Evolutionary conservation across 306 rosid species (phyloP).

Genomic region (Prunus fruticosa): DNA sequence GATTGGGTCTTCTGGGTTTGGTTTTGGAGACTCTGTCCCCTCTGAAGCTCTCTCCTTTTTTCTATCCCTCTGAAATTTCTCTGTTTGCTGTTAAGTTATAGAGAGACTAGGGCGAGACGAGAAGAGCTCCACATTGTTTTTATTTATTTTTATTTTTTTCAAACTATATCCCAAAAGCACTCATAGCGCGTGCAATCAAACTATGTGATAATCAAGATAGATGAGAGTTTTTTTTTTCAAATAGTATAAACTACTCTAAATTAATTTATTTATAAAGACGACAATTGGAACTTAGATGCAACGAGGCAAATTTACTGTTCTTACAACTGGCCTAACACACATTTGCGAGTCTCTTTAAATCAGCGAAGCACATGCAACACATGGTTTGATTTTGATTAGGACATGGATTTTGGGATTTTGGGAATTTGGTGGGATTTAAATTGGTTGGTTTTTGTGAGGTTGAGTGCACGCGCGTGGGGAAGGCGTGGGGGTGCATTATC

Average conservation of each 20-base stretch:
- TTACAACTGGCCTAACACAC: too few relatives aligned
- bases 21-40: slow-evolving; percentile 1
- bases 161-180: slow-evolving; percentile 18
- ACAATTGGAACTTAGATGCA: too few relatives aligned
- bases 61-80: slow-evolving; percentile 18
- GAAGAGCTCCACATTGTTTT: slow-evolving; percentile 22
- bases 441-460: neutral
- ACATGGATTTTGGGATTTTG: too few relatives aligned
- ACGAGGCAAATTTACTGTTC: too few relatives aligned
- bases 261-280: too few relatives aligned
- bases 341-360: too few relatives aligned
- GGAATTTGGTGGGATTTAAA: neutral
- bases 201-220: neutral
- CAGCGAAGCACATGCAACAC: too few relatives aligned
- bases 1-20: slow-evolving; percentile 13
- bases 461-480: slow-evolving; percentile 27
- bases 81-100: slow-evolving; percentile 8
- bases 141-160: slow-evolving; percentile 13
- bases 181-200: neutral
- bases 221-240: too few relatives aligned
- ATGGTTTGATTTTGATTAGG: too few relatives aligned
- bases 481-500: neutral
- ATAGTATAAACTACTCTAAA: too few relatives aligned
- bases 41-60: slow-evolving; percentile 12
- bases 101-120: slow-evolving; percentile 47